A percentile compares a stretch with the other conserved stretches of the same genome.
Conservation (phyloP, 257 asterid species). For the Ilex aquifolium region DNA sequence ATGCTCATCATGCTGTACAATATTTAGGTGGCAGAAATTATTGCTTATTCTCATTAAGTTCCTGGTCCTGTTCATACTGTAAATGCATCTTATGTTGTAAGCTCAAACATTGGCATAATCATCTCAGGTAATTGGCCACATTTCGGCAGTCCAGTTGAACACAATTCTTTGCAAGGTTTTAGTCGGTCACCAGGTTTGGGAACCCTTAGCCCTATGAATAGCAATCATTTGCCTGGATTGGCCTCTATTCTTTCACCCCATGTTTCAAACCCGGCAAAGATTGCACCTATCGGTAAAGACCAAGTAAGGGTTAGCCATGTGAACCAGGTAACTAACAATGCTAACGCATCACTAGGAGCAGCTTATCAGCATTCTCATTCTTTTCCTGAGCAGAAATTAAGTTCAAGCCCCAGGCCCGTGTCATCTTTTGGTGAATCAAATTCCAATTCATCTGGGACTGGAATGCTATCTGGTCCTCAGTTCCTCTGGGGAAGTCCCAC, state of each 20-base stretch:
- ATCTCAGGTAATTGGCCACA: conserved; percentile 72
- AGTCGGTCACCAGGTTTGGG: conserved; percentile 47
- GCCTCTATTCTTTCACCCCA: conserved; percentile 79
- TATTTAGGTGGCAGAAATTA: too few species aligned
- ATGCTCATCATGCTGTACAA: too few species aligned
- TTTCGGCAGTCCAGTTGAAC: conserved; percentile 84
- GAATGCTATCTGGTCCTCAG: conserved; percentile 91
- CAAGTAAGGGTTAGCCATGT: conserved; percentile 40
- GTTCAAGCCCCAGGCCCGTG: conserved; percentile 55
- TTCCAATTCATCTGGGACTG: conserved; percentile 62
- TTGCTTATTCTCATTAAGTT: not conserved
- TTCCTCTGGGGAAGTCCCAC: conserved; percentile 96
- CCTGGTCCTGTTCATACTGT: not conserved
- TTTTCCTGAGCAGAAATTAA: conserved; percentile 40
- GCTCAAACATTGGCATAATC: not conserved
- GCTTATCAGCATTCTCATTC: conserved; percentile 40
- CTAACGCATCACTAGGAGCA: conserved; percentile 18
- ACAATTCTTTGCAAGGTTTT: conserved; percentile 44
- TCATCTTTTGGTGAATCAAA: conserved; percentile 40
- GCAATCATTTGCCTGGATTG: conserved; percentile 59
- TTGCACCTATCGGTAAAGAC: conserved; percentile 88
- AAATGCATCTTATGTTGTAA: not conserved
- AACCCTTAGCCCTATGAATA: conserved; percentile 53
- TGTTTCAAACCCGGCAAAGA: conserved; percentile 66
- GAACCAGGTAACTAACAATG: conserved; percentile 20